Conservation (phyloP, 2,329 filamentous ascomycete genomes). For the Phaeosphaeriaceae sp. region DNA sequence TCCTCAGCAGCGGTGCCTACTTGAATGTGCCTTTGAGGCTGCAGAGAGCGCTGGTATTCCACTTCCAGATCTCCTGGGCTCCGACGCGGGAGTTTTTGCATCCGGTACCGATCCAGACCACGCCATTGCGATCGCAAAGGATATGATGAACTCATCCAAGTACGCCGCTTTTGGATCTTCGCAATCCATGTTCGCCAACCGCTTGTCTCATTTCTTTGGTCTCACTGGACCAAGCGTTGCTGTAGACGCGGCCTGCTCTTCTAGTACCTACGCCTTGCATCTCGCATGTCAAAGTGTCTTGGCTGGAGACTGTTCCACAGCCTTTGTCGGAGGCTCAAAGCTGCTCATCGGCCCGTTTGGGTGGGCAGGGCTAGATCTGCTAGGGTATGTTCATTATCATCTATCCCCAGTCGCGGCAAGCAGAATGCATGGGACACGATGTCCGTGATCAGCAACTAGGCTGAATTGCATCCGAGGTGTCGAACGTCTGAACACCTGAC, state of each 20-base stretch:
- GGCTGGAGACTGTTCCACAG: constrained; percentile 31
- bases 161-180: too few relatives aligned
- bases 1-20: constrained; percentile 12
- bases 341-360: too few relatives aligned
- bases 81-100: constrained; percentile 30
- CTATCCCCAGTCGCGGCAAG: too few relatives aligned
- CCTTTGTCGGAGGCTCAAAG: constrained; percentile 29
- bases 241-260: constrained; percentile 46
- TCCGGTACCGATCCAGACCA: too few relatives aligned
- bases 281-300: constrained; percentile 34
- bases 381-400: too few relatives aligned
- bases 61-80: constrained; percentile 23
- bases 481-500: too few relatives aligned
- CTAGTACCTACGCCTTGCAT: constrained; percentile 34
- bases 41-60: constrained; percentile 17
- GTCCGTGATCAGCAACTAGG: too few relatives aligned
- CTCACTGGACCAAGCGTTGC: constrained; percentile 50
- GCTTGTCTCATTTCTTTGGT: too few relatives aligned
- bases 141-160: constrained; percentile 29
- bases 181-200: too few relatives aligned
- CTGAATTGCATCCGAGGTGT: too few relatives aligned
- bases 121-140: constrained; percentile 30
- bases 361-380: too few relatives aligned
- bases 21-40: constrained; percentile 7
- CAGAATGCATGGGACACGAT: too few relatives aligned